Evolutionary conservation across 805 yeast species (phyloP).

Genomic region (Millerago galiae): DNA sequence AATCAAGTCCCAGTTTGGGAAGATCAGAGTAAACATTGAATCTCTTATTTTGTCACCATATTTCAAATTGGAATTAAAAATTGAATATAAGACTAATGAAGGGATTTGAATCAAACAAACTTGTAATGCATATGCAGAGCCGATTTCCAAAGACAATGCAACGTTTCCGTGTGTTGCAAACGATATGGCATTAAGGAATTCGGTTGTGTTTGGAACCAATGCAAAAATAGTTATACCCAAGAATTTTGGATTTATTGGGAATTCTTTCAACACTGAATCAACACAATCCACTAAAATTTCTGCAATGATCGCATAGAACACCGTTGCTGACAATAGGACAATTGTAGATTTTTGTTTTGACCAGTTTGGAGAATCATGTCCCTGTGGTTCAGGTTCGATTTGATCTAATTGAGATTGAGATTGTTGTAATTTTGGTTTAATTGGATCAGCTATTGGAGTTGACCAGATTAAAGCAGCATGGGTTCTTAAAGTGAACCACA

Average conservation of each 20-base stretch:
- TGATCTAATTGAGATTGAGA: background rate
- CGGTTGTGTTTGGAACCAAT: slow-evolving; percentile 93
- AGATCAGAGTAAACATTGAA: slow-evolving; percentile 69
- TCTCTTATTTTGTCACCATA: slow-evolving; percentile 27
- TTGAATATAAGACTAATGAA: slow-evolving; percentile 73
- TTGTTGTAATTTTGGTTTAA: slow-evolving; percentile 13
- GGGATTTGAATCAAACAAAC: slow-evolving; percentile 94
- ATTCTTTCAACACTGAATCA: slow-evolving; percentile 73
- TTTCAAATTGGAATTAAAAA: slow-evolving; percentile 38
- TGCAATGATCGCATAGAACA: slow-evolving; percentile 87
- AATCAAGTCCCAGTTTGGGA: slow-evolving; percentile 93
- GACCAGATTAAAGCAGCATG: slow-evolving; percentile 98
- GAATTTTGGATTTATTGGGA: slow-evolving; percentile 85
- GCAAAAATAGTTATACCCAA: slow-evolving; percentile 94
- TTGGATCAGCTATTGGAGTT: slow-evolving; percentile 38
- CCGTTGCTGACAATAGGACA: slow-evolving; percentile 76
- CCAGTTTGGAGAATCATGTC: slow-evolving; percentile 98
- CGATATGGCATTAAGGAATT: slow-evolving; percentile 92
- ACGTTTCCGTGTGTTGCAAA: slow-evolving; percentile 96
- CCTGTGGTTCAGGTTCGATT: slow-evolving; percentile 31
- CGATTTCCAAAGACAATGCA: slow-evolving; percentile 95
- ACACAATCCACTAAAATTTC: slow-evolving; percentile 91
- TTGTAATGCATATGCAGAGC: slow-evolving; percentile 94
- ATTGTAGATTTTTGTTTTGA: slow-evolving; percentile 76
- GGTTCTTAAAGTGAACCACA: slow-evolving; percentile 88